These are phyloP conservation scores for Gaertneriomyces semiglobifer DNA, from an alignment of 192 early-diverging fungal species.

Conservation along the genomic window DNA sequence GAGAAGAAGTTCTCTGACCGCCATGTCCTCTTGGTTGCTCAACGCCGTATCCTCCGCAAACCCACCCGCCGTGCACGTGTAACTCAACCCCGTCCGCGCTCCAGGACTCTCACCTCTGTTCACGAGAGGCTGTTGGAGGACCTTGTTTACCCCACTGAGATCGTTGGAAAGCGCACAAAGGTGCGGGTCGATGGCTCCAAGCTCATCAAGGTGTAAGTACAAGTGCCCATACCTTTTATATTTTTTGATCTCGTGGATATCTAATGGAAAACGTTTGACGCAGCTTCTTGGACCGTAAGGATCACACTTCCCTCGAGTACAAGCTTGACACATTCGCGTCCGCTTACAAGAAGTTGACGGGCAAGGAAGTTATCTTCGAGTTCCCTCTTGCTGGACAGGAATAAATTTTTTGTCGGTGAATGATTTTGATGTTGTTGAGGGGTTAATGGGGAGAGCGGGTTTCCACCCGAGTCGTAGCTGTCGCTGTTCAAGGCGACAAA, in stretches of 20 bases:
- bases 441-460: too few relatives aligned
- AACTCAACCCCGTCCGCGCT: constrained; percentile 91
- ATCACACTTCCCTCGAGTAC: constrained; percentile 95
- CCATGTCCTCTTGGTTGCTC: constrained; percentile 91
- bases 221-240: neutral
- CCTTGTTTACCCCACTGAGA: constrained; percentile 98
- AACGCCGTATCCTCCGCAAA: constrained; percentile 94
- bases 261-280: neutral
- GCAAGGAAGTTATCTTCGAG: constrained; percentile 98
- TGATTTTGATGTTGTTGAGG: too few relatives aligned
- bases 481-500: too few relatives aligned
- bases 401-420: constrained; percentile 28
- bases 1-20: constrained; percentile 99
- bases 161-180: constrained; percentile 97
- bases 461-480: too few relatives aligned
- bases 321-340: constrained; percentile 97
- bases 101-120: constrained; percentile 92
- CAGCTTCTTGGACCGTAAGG: constrained; percentile 95
- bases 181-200: constrained; percentile 92
- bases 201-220: constrained; percentile 86
- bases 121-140: constrained; percentile 97
- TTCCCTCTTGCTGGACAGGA: constrained; percentile 65
- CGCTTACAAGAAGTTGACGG: constrained; percentile 92
- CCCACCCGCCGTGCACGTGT: constrained; percentile 85
- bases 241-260: too few relatives aligned